These are phyloP conservation scores for Catunica adiposa DNA, from an alignment of 2,329 filamentous ascomycete genomes.

Conservation along the genomic window DNA sequence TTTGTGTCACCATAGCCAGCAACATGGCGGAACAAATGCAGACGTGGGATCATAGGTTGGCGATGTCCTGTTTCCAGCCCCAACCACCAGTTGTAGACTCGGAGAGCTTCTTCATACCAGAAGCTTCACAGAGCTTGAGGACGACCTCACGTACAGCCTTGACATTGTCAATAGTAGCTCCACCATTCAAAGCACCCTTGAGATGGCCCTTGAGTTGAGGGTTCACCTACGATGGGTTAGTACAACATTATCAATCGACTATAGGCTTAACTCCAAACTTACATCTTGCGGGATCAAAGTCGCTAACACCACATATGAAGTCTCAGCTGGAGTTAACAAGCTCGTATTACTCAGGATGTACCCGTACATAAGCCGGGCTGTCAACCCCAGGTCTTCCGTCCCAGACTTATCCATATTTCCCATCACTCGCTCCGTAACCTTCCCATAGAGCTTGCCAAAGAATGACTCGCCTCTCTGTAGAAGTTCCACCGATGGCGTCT, in stretches of 20 bases:
- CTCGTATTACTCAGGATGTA: slow-evolving; percentile 31
- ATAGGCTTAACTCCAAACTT: slow-evolving; percentile 15
- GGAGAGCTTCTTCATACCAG: slow-evolving; percentile 28
- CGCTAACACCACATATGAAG: slow-evolving; percentile 34
- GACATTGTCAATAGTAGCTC: slow-evolving; percentile 32
- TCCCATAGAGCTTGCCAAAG: slow-evolving; percentile 34
- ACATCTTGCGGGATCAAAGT: slow-evolving; percentile 36
- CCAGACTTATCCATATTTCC: slow-evolving; percentile 31
- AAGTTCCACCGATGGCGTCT: slow-evolving; percentile 21
- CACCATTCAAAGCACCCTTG: slow-evolving; percentile 32
- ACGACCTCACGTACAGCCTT: slow-evolving; percentile 30
- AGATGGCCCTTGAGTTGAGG: slow-evolving; percentile 37
- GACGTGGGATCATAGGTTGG: slow-evolving; percentile 23
- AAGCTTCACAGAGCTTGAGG: slow-evolving; percentile 29
- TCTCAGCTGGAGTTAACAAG: slow-evolving; percentile 30
- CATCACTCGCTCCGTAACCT: slow-evolving; percentile 31
- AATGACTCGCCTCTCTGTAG: slow-evolving; percentile 29
- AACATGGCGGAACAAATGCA: not conserved
- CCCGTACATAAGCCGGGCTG: slow-evolving; percentile 32
- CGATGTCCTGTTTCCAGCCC: slow-evolving; percentile 31
- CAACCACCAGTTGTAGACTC: slow-evolving; percentile 23
- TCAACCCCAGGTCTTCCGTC: slow-evolving; percentile 32
- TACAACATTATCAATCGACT: not conserved
- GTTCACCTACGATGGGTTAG: slow-evolving; percentile 25
- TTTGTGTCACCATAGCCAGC: too few relatives aligned